These are phyloP conservation scores for Pseudocercospora macadamiae DNA, from an alignment of 2,329 filamentous ascomycete species.

Conservation along the genomic window DNA sequence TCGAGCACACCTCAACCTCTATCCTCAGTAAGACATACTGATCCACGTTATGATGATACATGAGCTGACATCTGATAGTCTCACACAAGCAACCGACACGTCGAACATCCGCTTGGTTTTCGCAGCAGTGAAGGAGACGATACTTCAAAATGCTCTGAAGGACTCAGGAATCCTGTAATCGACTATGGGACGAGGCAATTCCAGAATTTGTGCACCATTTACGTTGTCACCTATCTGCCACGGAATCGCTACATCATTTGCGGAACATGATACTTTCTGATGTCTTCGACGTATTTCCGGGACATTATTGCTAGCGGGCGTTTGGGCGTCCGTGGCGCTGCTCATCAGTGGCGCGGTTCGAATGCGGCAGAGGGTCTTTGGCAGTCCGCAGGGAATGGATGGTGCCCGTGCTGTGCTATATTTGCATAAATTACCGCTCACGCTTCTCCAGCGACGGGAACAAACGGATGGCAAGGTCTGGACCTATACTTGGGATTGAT, in stretches of 20 bases:
- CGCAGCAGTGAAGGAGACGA: constrained; percentile 97
- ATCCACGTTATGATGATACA: constrained; percentile 1
- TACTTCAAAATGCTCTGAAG: constrained; percentile 95
- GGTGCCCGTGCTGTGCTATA: constrained; percentile 7
- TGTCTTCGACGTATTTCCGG: constrained; percentile 16
- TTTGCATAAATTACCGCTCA: neutral
- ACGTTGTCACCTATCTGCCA: constrained; percentile 13
- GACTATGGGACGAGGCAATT: constrained; percentile 2
- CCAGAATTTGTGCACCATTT: constrained; percentile 21
- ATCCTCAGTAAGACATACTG: constrained; percentile 78
- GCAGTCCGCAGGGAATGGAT: neutral
- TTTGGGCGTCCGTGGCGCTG: constrained; percentile 22
- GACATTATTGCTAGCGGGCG: constrained; percentile 28
- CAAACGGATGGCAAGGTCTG: constrained; percentile 13
- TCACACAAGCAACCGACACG: constrained; percentile 98
- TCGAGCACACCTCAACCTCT: constrained; percentile 90
- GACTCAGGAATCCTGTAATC: constrained; percentile 85
- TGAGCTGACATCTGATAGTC: constrained; percentile 54
- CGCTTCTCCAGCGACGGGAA: neutral
- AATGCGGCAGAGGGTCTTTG: constrained; percentile 25
- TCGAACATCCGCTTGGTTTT: constrained; percentile 98
- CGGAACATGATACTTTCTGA: constrained; percentile 15
- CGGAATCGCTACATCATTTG: constrained; percentile 13
- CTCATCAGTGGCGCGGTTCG: constrained; percentile 22
- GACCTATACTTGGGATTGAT: constrained; percentile 13